phyloP scores from a whole-genome alignment of 108 stramenopile species.

The Thalassiosira profunda region DNA sequence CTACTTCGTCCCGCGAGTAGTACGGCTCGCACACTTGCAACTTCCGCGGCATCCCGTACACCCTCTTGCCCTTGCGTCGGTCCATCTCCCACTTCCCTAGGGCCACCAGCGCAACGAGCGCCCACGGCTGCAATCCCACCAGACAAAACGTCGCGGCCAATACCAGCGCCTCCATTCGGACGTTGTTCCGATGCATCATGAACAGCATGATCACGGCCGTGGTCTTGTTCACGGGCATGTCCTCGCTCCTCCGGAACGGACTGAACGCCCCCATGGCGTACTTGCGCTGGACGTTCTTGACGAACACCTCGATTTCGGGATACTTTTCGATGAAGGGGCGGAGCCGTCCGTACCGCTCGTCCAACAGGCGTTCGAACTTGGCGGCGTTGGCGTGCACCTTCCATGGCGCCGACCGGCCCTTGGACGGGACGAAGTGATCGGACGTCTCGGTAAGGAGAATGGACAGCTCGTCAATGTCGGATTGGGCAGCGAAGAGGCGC shows the following conservation, averaged over 20 bases:
- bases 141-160: slow-evolving; percentile 74
- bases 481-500: slow-evolving; percentile 48
- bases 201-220: slow-evolving; percentile 80
- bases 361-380: slow-evolving; percentile 85
- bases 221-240: slow-evolving; percentile 62
- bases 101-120: slow-evolving; percentile 73
- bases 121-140: slow-evolving; percentile 91
- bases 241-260: slow-evolving; percentile 64
- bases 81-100: slow-evolving; percentile 54
- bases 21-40: slow-evolving; percentile 24
- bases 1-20: slow-evolving; percentile 16
- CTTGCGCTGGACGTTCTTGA: slow-evolving; percentile 65
- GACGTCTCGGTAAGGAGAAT: slow-evolving; percentile 57
- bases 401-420: slow-evolving; percentile 55
- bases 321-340: slow-evolving; percentile 80
- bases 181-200: slow-evolving; percentile 83
- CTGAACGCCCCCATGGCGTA: slow-evolving; percentile 77
- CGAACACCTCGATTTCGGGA: slow-evolving; percentile 75
- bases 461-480: slow-evolving; percentile 61
- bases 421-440: slow-evolving; percentile 60
- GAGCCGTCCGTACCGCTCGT: slow-evolving; percentile 87
- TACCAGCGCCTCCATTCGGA: slow-evolving; percentile 57
- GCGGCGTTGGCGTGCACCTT: slow-evolving; percentile 81
- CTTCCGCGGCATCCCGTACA: slow-evolving; percentile 37
- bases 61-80: slow-evolving; percentile 46